Conservation (phyloP, 2,329 filamentous ascomycete genomes). For the Neofusicoccum laricinum region DNA sequence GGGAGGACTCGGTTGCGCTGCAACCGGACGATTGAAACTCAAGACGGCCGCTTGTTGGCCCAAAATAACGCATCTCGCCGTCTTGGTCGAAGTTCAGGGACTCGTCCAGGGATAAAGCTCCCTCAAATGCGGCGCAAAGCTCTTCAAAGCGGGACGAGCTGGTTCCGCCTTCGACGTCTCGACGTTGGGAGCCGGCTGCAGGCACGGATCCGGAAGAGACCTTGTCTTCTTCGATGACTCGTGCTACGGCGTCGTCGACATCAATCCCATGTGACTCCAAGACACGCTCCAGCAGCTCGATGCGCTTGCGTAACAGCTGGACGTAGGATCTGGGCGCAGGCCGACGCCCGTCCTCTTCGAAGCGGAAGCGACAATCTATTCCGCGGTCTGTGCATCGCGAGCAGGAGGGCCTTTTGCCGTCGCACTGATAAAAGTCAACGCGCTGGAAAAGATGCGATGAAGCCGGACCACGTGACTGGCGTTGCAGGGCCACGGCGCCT, state of each 20-base stretch:
- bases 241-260: conserved; percentile 25
- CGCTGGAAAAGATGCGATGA: background rate
- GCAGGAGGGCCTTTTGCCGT: conserved; percentile 33
- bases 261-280: conserved; percentile 31
- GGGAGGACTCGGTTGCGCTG: no score
- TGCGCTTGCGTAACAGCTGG: conserved; percentile 32
- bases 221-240: background rate
- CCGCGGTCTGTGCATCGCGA: conserved; percentile 31
- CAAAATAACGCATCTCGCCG: conserved; percentile 36
- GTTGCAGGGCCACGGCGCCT: no score
- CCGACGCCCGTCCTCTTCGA: conserved; percentile 33
- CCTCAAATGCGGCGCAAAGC: conserved; percentile 27
- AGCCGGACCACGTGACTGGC: background rate
- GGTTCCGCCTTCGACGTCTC: background rate
- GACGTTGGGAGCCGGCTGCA: background rate
- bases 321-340: conserved; percentile 37
- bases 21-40: conserved; percentile 25
- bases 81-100: conserved; percentile 36
- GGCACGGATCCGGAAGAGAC: background rate
- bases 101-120: conserved; percentile 35
- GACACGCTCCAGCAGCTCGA: conserved; percentile 31
- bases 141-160: conserved; percentile 20
- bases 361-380: conserved; percentile 30
- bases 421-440: conserved; percentile 27
- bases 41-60: conserved; percentile 36